phyloP scores from a whole-genome alignment of 106 monocot genomes.

The Amphibolis antarctica region DNA sequence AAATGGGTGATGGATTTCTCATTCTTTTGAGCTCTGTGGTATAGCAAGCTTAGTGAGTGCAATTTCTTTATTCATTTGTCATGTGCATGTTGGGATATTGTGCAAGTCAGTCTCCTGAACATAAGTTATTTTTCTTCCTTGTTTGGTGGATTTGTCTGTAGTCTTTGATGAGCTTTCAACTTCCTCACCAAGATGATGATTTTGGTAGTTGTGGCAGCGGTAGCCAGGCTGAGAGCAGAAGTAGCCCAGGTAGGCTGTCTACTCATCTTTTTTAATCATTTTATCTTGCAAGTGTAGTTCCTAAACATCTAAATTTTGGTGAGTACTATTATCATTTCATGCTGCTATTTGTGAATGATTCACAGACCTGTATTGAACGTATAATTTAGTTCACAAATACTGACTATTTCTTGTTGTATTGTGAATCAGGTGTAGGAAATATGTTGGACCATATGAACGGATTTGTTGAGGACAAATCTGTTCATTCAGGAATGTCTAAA shows the following conservation, averaged over 20 bases:
- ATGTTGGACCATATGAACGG: constrained; percentile 49
- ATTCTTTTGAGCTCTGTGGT: not conserved
- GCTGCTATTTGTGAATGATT: not conserved
- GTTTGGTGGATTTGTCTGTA: constrained; percentile 21
- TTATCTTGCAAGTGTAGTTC: not conserved
- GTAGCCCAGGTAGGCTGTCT: constrained; percentile 49
- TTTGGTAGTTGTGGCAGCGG: constrained; percentile 44
- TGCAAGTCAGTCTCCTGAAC: not conserved
- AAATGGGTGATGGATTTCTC: too few relatives aligned
- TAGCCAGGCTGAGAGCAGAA: constrained; percentile 64
- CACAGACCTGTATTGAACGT: not conserved
- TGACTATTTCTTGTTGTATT: not conserved
- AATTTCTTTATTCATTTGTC: not conserved
- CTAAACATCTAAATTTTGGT: constrained; percentile 4
- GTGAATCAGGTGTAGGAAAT: constrained; percentile 30
- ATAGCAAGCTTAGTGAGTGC: not conserved
- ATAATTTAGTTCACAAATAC: not conserved
- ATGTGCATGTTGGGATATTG: not conserved
- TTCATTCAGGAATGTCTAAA: constrained; percentile 14
- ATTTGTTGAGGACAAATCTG: constrained; percentile 17
- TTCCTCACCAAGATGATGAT: constrained; percentile 49
- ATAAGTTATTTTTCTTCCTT: not conserved
- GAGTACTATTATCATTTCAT: not conserved
- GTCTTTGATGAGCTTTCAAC: constrained; percentile 79
- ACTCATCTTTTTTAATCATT: not conserved